Evolutionary conservation across 805 yeast genomes (phyloP), one percentile per base, ranked within the genome.

Genomic region (Clavispora asparagi): DNA sequence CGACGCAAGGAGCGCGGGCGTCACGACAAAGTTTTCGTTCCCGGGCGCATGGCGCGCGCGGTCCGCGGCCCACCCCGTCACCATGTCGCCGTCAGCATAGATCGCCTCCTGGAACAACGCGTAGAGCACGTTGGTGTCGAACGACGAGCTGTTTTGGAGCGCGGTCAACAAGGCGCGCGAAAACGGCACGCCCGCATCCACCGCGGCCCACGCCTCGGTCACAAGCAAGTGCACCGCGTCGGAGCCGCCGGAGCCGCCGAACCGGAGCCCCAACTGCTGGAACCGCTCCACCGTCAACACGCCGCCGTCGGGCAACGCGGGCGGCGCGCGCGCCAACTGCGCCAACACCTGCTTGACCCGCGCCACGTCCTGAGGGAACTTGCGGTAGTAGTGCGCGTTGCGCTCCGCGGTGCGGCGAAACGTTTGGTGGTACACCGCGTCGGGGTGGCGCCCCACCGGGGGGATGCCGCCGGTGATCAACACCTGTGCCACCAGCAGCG

Each of bases 391-490:
- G 39, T 70, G 77, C 16, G 53, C 47, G 54, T 80, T 79, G 42
- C 83, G 60, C 43, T 77, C 78, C 16, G 47, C 63, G 1, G 81
- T 75, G 16, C 78, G 60, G 29, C 63, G 52, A 48, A 72, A 77
- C 4, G 83, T 76, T 2, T 75, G 76, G 10, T 47, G 44, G 51
- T 79, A 78, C 8, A 80, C 82, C 33, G 74, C 73, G 41, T 74
- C 78, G 6, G 78, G 70, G 1, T 65, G 53, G 29, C 53, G 56
- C 6, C 64, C 66, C 14, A 80, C 57, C 1, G 85, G 84, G 2
- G 85, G 84, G 12, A 80, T 67, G 6, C 85, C 85, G 1, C 83
- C 85, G 0, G 85, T 73, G 23, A 79, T 58, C 14, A 80, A 54
- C 1, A 75, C 76, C 42, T 69, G 72, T 37, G 64, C 64, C 26